Evolutionary conservation across 305 asterid genomes (phyloP).

Genomic region (Petunia hybrid): DNA sequence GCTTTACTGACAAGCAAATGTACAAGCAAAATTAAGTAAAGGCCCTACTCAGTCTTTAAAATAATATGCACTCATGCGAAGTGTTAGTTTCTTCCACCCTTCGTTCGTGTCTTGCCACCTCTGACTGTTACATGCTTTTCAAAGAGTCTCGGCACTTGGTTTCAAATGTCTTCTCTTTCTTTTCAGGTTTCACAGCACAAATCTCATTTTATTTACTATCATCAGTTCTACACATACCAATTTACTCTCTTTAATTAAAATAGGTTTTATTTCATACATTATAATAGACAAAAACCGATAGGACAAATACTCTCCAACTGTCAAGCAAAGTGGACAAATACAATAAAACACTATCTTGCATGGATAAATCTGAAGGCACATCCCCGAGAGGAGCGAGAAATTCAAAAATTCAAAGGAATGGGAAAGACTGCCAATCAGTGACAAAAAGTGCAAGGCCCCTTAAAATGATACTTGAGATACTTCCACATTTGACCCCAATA

Average conservation of each 20-base stretch:
- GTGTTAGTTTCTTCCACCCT: neutral
- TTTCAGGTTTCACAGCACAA: neutral
- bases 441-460: neutral
- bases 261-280: neutral
- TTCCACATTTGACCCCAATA: neutral
- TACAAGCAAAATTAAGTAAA: neutral
- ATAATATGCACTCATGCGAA: neutral
- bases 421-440: neutral
- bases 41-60: neutral
- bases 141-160: slow-evolving; percentile 16
- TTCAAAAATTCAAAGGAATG: neutral
- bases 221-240: neutral
- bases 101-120: neutral
- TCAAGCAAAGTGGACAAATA: neutral
- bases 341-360: neutral
- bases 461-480: neutral
- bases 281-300: neutral
- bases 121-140: neutral
- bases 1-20: neutral
- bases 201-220: neutral
- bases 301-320: neutral
- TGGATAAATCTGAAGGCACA: neutral
- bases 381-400: neutral
- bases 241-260: neutral
- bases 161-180: slow-evolving; percentile 20